Evolutionary conservation across 139 green algal species (phyloP).

Genomic region (Auxenochlorella protothecoides): DNA sequence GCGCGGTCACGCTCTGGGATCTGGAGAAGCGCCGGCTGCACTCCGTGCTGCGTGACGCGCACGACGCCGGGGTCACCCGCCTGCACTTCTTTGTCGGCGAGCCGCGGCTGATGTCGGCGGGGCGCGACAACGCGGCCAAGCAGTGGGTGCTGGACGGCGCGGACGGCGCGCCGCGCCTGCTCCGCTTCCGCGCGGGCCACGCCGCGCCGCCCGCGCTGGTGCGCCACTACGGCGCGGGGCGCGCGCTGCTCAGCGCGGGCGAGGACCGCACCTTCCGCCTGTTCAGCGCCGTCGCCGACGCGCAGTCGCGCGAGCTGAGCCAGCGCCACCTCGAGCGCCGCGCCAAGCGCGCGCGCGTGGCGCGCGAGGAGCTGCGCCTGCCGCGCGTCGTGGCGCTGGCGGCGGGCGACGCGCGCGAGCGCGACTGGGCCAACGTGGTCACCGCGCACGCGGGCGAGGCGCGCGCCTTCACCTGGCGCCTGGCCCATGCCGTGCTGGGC

Average conservation of each 20-base stretch:
- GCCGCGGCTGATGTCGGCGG: conserved; percentile 76
- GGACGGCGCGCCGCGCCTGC: conserved; percentile 46
- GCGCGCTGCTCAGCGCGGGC: conserved; percentile 72
- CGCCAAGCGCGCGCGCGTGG: conserved; percentile 64
- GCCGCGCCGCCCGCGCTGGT: conserved; percentile 61
- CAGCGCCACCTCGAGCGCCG: conserved; percentile 56
- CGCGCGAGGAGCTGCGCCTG: conserved; percentile 79
- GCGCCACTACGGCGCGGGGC: conserved; percentile 63
- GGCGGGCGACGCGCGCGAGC: conserved; percentile 71
- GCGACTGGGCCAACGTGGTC: conserved; percentile 93
- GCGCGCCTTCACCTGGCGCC: conserved; percentile 82
- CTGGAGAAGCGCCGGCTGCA: conserved; percentile 72
- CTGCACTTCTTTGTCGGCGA: conserved; percentile 67
- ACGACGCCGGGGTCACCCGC: conserved; percentile 43
- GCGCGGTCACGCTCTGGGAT: conserved; percentile 85
- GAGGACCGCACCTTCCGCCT: conserved; percentile 82
- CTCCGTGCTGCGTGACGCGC: conserved; percentile 53
- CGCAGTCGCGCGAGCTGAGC: conserved; percentile 86
- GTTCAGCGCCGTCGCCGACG: conserved; percentile 84
- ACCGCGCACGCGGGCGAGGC: conserved; percentile 81
- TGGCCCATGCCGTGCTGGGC: conserved; percentile 61
- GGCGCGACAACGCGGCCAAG: conserved; percentile 87
- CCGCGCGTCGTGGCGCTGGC: conserved; percentile 51
- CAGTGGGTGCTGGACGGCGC: conserved; percentile 86
- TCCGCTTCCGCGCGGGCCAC: conserved; percentile 87